Conservation (phyloP, 176 grass and related monocot species). For the Microstegium vimineum region DNA sequence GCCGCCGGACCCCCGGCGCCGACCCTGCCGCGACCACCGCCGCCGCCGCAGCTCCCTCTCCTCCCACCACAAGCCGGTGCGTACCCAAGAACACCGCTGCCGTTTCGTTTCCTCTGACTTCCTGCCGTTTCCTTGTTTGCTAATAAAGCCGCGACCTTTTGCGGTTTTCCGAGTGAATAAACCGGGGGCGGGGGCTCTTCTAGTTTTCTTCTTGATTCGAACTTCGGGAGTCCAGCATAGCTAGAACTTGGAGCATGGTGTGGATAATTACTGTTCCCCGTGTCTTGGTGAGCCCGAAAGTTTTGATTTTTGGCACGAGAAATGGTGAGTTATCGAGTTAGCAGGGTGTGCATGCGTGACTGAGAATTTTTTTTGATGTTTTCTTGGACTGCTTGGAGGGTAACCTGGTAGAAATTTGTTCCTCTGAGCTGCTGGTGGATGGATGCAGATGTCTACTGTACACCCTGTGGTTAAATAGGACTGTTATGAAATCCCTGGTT, state of each 20-base stretch:
- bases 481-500: background rate
- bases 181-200: background rate
- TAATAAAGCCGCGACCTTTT: background rate
- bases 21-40: background rate
- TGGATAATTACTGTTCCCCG: background rate
- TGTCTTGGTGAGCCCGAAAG: background rate
- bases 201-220: background rate
- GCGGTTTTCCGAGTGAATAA: background rate
- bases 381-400: background rate
- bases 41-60: slow-evolving; percentile 23
- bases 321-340: background rate
- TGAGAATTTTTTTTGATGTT: background rate
- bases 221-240: background rate
- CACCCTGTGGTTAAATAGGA: background rate
- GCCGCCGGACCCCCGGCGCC: background rate
- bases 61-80: slow-evolving; percentile 35
- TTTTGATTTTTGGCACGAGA: background rate
- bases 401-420: background rate
- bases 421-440: background rate
- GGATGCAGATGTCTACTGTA: background rate
- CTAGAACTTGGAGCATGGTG: background rate
- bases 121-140: background rate
- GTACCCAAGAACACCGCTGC: background rate
- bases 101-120: background rate
- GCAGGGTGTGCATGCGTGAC: background rate